These are phyloP conservation scores for Westerdykella ornata DNA, from an alignment of 2,329 filamentous ascomycete genomes.

Conservation along the genomic window DNA sequence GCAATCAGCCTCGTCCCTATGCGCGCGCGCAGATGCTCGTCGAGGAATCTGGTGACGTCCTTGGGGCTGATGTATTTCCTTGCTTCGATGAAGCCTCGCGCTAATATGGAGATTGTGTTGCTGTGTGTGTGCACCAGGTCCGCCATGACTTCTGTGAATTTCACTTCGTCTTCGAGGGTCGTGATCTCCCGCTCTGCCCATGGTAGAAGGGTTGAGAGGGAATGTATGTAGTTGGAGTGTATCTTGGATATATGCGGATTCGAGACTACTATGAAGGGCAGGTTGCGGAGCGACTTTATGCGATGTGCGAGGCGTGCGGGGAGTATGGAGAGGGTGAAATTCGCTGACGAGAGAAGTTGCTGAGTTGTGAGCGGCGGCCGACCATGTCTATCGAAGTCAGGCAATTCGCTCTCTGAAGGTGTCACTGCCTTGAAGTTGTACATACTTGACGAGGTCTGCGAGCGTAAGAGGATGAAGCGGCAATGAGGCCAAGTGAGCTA, in stretches of 20 bases:
- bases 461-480: constrained; percentile 77
- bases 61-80: constrained; percentile 75
- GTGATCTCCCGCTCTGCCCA: constrained; percentile 68
- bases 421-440: background rate
- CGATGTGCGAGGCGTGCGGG: constrained; percentile 89
- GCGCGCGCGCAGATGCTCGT: constrained; percentile 85
- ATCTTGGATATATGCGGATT: constrained; percentile 92
- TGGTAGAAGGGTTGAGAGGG: constrained; percentile 79
- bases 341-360: constrained; percentile 80
- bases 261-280: constrained; percentile 97
- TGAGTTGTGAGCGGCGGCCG: constrained; percentile 74
- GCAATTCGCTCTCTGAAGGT: constrained; percentile 8
- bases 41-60: constrained; percentile 86
- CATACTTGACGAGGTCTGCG: constrained; percentile 79
- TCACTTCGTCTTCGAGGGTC: constrained; percentile 77
- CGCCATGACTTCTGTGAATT: constrained; percentile 86
- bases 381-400: constrained; percentile 51
- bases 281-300: constrained; percentile 84
- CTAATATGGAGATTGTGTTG: constrained; percentile 89
- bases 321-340: constrained; percentile 89
- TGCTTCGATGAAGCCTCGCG: constrained; percentile 87
- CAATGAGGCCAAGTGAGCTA: constrained; percentile 68
- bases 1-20: constrained; percentile 92
- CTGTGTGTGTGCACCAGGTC: constrained; percentile 92
- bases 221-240: constrained; percentile 94